phyloP scores from a whole-genome alignment of 176 grass and related monocot genomes.

The Chloris gayana region DNA sequence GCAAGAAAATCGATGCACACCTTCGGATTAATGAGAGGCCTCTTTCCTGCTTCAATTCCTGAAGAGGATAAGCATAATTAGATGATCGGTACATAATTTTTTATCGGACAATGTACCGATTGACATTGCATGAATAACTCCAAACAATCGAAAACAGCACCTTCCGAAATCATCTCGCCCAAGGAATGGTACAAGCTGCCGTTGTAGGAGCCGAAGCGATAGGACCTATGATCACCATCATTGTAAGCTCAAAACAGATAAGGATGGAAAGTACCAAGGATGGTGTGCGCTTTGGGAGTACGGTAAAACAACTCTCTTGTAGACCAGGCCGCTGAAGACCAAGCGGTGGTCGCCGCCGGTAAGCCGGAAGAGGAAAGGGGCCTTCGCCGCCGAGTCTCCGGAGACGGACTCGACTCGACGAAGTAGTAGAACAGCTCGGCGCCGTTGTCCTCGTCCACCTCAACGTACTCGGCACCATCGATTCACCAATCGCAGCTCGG shows the following conservation, averaged over 20 bases:
- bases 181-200: slow-evolving; percentile 48
- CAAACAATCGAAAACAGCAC: slow-evolving; percentile 1
- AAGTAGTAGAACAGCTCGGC: slow-evolving; percentile 80
- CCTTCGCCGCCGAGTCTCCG: background rate
- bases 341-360: slow-evolving; percentile 61
- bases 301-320: slow-evolving; percentile 68
- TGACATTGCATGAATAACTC: background rate
- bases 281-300: background rate
- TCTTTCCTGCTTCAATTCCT: slow-evolving; percentile 36
- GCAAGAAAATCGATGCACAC: background rate
- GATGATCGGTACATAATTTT: background rate
- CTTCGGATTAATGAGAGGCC: slow-evolving; percentile 22
- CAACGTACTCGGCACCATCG: slow-evolving; percentile 46
- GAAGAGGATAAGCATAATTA: background rate
- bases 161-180: slow-evolving; percentile 55
- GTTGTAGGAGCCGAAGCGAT: slow-evolving; percentile 50
- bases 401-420: slow-evolving; percentile 38
- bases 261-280: background rate
- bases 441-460: slow-evolving; percentile 57
- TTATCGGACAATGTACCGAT: background rate
- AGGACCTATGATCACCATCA: slow-evolving; percentile 37
- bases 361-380: slow-evolving; percentile 72
- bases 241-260: background rate
- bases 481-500: background rate
- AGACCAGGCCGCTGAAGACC: slow-evolving; percentile 52